These are phyloP conservation scores for Aspergillus leporis DNA, from an alignment of 495 filamentous ascomycete genomes.

Conservation along the genomic window DNA sequence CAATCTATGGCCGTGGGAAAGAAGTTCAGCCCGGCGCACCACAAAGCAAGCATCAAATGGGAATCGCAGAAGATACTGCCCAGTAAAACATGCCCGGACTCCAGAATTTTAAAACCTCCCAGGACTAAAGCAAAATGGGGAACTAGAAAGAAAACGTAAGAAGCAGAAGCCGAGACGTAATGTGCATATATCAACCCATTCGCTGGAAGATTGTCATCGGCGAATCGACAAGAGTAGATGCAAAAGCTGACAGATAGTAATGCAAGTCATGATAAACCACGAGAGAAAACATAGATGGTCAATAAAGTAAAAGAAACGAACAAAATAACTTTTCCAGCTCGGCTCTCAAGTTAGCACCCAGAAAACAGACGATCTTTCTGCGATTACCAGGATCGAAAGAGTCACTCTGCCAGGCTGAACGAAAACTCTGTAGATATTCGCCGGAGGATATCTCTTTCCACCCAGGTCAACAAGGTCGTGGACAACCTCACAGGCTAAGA, in stretches of 20 bases:
- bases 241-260: conserved; percentile 28
- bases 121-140: conserved; percentile 29
- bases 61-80: conserved; percentile 34
- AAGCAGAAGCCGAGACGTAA: conserved; percentile 21
- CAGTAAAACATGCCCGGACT: conserved; percentile 44
- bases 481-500: conserved; percentile 52
- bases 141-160: conserved; percentile 17
- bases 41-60: conserved; percentile 36
- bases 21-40: conserved; percentile 35
- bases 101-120: conserved; percentile 40
- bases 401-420: conserved; percentile 53
- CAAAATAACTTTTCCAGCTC: conserved; percentile 44
- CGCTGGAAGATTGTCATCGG: conserved; percentile 18
- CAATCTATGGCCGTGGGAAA: conserved; percentile 40
- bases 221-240: conserved; percentile 25
- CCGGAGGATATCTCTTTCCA: conserved; percentile 34
- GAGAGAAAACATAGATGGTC: conserved; percentile 19
- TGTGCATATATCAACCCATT: conserved; percentile 26
- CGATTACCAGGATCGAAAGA: conserved; percentile 56
- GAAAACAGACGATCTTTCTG: conserved; percentile 50
- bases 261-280: conserved; percentile 28
- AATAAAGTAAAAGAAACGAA: conserved; percentile 19
- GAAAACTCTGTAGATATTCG: conserved; percentile 50
- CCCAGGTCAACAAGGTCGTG: conserved; percentile 56
- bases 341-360: conserved; percentile 42